Base-by-base conservation (phyloP, 2,329 filamentous ascomycete species). In the Talaromyces albobiverticillius region DNA sequence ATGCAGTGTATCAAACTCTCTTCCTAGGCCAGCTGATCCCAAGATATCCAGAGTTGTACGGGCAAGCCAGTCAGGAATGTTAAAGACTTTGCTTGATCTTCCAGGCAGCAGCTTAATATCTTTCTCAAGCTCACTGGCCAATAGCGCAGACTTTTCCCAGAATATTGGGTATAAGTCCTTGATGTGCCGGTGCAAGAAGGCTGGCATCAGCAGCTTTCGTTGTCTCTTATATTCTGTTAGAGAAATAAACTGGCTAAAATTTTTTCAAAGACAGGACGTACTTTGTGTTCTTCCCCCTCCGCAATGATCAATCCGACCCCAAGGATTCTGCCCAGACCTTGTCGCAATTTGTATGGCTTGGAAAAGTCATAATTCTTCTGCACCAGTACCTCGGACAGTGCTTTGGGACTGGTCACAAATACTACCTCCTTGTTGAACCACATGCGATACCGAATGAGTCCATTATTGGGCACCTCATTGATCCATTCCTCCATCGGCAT, bases 281-380 rank as follows among this genome's bases (percentile, higher is more conserved):
- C 71, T 71, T 87, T 90, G 71, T 95, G 90, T 66, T 90, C 87
- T 11, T 93, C 88, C 25, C 90, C 90, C 69, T 95, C 90, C 6
- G 89, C 86, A 11, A 95, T 74, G 48, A 95, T 72, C 22, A 69
- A 11, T 0, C 67, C 67, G 14, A 64, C 51, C 13, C 68, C 68
- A 20, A 70, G 48, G 13, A 71, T 54, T 14, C 46, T 46, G 3
- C 46, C 45, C 23, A 54, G 13, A 16, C 45, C 45, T n/a, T 54
- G 23, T 29, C 46, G 20, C 10, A 46, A n/a, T 16, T 46, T 46
- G 25, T 46, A 46, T 5, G 50, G 50, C 22, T 53, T 53, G 13
- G 32, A 45, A 40, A 54, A 54, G 29, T 54, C 53, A 16, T 54
- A 54, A 8, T 41, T 46, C 7, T 51, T 46, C 6, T 42, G 34